phyloP scores from a whole-genome alignment of 345 rosid species.

The Gossypium mustelinum region DNA sequence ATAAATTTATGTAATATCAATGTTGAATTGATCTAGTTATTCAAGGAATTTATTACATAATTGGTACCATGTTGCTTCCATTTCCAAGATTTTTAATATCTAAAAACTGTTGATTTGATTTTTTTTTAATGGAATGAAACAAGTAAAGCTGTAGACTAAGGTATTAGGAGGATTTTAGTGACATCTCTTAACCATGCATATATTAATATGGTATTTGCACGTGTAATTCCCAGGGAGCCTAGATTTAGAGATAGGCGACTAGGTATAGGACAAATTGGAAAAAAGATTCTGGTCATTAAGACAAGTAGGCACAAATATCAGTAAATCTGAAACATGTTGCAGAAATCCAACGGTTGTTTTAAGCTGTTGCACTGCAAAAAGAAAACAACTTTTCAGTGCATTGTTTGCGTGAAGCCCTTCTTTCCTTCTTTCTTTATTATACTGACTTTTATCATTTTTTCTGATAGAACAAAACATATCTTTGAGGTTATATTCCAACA shows the following conservation, averaged over 20 bases:
- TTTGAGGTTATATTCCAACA: neutral
- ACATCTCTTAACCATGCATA: neutral
- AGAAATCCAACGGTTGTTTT: slow-evolving; percentile 23
- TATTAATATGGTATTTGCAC: neutral
- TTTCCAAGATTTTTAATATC: neutral
- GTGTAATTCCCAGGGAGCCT: neutral
- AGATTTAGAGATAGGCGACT: neutral
- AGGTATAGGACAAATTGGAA: neutral
- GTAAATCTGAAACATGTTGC: slow-evolving; percentile 1
- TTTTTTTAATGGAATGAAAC: too few relatives aligned
- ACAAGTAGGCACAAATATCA: slow-evolving; percentile 16
- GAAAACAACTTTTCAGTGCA: slow-evolving; percentile 11
- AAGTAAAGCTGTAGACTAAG: neutral
- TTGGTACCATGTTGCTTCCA: neutral
- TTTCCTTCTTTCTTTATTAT: neutral
- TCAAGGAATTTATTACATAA: neutral
- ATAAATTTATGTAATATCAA: too few relatives aligned
- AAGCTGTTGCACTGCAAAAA: neutral
- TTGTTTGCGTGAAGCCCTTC: neutral
- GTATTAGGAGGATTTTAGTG: too few relatives aligned
- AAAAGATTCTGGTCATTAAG: neutral
- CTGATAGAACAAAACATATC: too few relatives aligned
- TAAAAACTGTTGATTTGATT: neutral
- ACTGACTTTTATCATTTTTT: neutral
- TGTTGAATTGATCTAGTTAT: too few relatives aligned